A percentile compares a stretch with the other conserved stretches of the same genome.
These are phyloP conservation scores for Phycomyces nitens DNA, from an alignment of 192 early-diverging fungal species.

Conservation along the genomic window DNA sequence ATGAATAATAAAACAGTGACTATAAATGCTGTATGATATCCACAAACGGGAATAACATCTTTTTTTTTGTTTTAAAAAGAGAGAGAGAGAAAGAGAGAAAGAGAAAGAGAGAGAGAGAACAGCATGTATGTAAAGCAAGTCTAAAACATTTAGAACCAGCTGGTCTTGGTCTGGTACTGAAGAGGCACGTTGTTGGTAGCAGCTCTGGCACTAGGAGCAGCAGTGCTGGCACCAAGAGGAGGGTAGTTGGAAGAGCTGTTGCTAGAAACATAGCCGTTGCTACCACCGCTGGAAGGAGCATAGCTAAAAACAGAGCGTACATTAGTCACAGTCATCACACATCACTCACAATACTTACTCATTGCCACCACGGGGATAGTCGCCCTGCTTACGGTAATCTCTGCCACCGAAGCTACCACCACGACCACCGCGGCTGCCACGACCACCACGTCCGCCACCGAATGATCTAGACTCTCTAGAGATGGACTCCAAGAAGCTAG, in stretches of 20 bases:
- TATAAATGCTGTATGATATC: background rate
- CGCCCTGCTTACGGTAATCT: conserved; percentile 19
- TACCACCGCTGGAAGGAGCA: conserved; percentile 20
- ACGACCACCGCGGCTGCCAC: conserved; percentile 24
- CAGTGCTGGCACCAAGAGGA: conserved; percentile 18
- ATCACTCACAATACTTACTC: conserved; percentile 12
- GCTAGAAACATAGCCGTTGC: background rate
- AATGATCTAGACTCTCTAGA: conserved; percentile 51
- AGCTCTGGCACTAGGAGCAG: background rate
- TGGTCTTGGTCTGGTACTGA: conserved; percentile 37
- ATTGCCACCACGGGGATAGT: conserved; percentile 7
- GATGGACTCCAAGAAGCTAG: conserved; percentile 73
- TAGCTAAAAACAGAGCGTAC: conserved; percentile 5
- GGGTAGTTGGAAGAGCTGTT: conserved; percentile 7
- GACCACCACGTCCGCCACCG: conserved; percentile 26
- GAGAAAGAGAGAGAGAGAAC: background rate
- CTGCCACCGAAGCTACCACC: conserved; percentile 29
- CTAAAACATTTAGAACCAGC: conserved; percentile 32
- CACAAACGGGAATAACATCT: background rate
- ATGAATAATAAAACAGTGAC: background rate
- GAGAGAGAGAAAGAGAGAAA: background rate
- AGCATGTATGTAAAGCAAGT: too few species aligned
- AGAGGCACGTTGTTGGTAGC: conserved; percentile 15
- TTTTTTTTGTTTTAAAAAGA: background rate
- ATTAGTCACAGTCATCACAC: background rate